phyloP scores from a whole-genome alignment of 1,284 basidiomycete genomes.

The Caloboletus inedulis region DNA sequence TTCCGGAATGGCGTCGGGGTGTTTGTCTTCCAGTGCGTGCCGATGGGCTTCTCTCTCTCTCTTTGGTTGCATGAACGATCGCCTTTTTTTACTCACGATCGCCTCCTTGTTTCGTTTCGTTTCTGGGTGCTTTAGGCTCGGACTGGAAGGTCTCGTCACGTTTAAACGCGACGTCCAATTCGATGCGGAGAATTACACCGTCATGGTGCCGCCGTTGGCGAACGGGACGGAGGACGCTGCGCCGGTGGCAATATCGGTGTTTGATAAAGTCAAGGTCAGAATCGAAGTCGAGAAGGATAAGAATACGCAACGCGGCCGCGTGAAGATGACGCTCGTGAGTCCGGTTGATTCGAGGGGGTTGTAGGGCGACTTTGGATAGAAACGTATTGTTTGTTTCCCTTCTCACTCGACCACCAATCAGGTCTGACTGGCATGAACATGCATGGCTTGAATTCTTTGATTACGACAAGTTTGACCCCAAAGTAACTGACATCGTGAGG shows the following conservation, averaged over 20 bases:
- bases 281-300: constrained; percentile 94
- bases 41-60: not conserved
- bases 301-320: constrained; percentile 90
- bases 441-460: not conserved
- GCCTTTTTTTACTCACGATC: not conserved
- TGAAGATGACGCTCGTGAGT: constrained; percentile 82
- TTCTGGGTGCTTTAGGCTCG: constrained; percentile 56
- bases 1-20: constrained; percentile 96
- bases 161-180: constrained; percentile 89
- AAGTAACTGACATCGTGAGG: not conserved
- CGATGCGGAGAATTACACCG: constrained; percentile 88
- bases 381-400: not conserved
- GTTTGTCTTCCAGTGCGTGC: constrained; percentile 86
- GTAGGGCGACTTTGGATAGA: constrained; percentile 21
- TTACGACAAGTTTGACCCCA: not conserved
- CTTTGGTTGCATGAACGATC: not conserved
- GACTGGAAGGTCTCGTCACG: constrained; percentile 90
- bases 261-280: constrained; percentile 89
- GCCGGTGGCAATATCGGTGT: constrained; percentile 72
- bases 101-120: not conserved
- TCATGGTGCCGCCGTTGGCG: constrained; percentile 60
- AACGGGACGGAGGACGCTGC: constrained; percentile 1
- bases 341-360: constrained; percentile 59
- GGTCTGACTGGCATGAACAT: not conserved
- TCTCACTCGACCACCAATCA: not conserved